Percentiles rank a stretch among this genome's conserved stretches.
These are phyloP conservation scores for Tinospora cordifolia DNA, from an alignment of 164 flowering plant species.

Conservation along the genomic window DNA sequence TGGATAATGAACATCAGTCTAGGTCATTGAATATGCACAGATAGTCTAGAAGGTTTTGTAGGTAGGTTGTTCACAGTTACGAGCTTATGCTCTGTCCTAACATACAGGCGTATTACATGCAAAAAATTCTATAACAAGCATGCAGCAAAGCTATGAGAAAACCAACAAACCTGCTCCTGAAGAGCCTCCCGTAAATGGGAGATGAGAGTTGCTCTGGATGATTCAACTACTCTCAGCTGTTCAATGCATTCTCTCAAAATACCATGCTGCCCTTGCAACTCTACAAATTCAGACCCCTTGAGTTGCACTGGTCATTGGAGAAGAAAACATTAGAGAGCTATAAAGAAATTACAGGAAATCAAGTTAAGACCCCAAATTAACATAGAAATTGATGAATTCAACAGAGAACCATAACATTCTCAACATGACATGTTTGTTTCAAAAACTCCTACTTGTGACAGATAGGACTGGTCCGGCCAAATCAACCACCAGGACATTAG, in stretches of 20 bases:
- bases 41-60: neutral
- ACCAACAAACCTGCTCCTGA: slow-evolving; percentile 68
- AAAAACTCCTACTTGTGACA: no score
- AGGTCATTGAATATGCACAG: neutral
- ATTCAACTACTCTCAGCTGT: slow-evolving; percentile 53
- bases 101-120: neutral
- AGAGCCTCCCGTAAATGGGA: slow-evolving; percentile 68
- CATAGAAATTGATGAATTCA: no score
- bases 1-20: neutral
- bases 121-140: neutral
- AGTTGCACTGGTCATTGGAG: slow-evolving; percentile 39
- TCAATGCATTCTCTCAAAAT: slow-evolving; percentile 59
- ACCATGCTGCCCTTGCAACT: slow-evolving; percentile 65
- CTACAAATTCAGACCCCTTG: slow-evolving; percentile 37
- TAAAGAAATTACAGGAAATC: neutral
- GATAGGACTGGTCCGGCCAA: no score
- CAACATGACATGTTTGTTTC: no score
- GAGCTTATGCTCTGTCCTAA: neutral
- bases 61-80: neutral
- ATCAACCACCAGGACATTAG: no score
- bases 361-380: neutral
- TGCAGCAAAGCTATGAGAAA: neutral
- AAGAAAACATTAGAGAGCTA: slow-evolving; percentile 1
- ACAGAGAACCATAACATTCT: no score
- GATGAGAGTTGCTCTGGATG: slow-evolving; percentile 63